Base-by-base conservation (phyloP, 2,329 filamentous ascomycete species). In the Lachnellula arida region DNA sequence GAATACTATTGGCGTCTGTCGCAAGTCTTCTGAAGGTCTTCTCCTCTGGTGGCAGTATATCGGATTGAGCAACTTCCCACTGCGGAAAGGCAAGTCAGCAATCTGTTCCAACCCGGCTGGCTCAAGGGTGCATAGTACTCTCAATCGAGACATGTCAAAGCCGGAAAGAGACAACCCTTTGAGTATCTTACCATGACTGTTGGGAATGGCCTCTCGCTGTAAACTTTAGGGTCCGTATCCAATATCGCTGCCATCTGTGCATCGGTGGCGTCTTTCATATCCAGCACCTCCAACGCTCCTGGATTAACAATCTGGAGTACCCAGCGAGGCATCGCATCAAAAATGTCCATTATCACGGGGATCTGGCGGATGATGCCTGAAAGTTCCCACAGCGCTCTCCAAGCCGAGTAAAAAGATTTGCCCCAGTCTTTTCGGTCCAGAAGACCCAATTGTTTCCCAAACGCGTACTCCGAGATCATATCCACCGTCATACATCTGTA, bases 1-100 rank as follows among this genome's bases (percentile, higher is more conserved):
- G 64, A 19, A 70, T 66, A 2, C 73, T 42, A 1, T 63, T 59
- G 14, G 64, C 66, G 12, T 75, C 73, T 1, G 66, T 61, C 4
- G 60, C 59, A 3, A 75, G 58, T 0, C 73, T 64, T 2, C 51
- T 37, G 1, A 65, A 35, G 0, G 65, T 60, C 58, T 72, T 73
- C 37, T 74, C 72, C 4, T 58, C 22, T 2, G 60, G 46, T 1
- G 72, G 68, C 9, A 54, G 34, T 40, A 25, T 37, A 42, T 32
- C 32, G 34, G 28, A 37, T 14, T 49, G 48, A 11, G 52, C 44
- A 15, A 54, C 39, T 28, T 46, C 52, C 52, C 52, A 54, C 28
- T 32, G 28, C 28, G 28, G 9, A 32, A 32, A 28, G 28, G 28
- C 28, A 28, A 4, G 28, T 32, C 9, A 32, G 28, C 9, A 32